Conservation (phyloP, 2,329 filamentous ascomycete species). For the Aspergillaceae sp. region DNA sequence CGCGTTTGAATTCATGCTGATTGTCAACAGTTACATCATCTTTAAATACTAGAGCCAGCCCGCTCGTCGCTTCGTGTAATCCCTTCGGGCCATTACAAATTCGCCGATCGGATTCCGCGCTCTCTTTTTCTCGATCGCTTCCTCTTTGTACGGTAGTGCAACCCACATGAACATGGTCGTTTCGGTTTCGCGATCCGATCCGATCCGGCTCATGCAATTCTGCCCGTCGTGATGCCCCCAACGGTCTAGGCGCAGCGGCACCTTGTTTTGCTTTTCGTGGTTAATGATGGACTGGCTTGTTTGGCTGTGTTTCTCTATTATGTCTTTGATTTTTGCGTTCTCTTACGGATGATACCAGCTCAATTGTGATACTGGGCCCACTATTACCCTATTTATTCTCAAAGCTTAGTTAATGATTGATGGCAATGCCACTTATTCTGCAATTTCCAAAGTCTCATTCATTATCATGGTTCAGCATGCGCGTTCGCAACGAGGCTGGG, state of each 20-base stretch:
- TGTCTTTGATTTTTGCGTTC: slow-evolving; percentile 14
- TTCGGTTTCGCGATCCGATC: slow-evolving; percentile 17
- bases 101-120: slow-evolving; percentile 1
- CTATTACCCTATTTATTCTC: slow-evolving; percentile 10
- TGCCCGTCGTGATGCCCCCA: slow-evolving; percentile 15
- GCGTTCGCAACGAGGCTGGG: too few species aligned
- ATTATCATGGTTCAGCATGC: too few species aligned
- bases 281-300: slow-evolving; percentile 2
- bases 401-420: slow-evolving; percentile 24
- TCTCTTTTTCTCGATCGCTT: slow-evolving; percentile 1
- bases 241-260: neutral
- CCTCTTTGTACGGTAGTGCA: too few species aligned
- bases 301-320: slow-evolving; percentile 11
- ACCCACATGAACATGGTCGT: slow-evolving; percentile 6
- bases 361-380: slow-evolving; percentile 23
- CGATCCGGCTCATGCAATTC: slow-evolving; percentile 9
- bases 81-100: slow-evolving; percentile 3
- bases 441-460: too few species aligned
- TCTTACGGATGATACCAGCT: slow-evolving; percentile 32
- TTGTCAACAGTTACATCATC: slow-evolving; percentile 61
- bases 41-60: slow-evolving; percentile 62
- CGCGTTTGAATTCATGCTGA: slow-evolving; percentile 1
- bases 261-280: slow-evolving; percentile 4
- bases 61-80: slow-evolving; percentile 1
- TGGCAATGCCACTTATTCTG: slow-evolving; percentile 17